Conservation (phyloP, 2,329 filamentous ascomycete genomes). For the Phyllosticta capitalensis region DNA sequence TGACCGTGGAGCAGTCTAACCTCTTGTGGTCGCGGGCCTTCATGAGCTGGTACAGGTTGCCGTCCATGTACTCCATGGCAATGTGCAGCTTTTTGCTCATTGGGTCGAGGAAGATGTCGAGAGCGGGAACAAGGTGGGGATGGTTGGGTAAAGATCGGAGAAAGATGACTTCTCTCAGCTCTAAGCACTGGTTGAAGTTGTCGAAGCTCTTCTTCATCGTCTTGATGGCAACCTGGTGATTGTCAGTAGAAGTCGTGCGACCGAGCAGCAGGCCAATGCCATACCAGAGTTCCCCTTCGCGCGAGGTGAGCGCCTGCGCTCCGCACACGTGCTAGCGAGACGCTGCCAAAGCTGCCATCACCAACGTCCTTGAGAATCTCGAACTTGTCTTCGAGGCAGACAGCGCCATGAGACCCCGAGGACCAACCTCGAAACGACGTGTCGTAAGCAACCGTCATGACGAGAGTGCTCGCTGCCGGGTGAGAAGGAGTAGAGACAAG, state of each 20-base stretch:
- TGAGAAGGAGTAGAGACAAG: not conserved
- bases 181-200: slow-evolving; percentile 78
- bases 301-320: slow-evolving; percentile 83
- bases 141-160: slow-evolving; percentile 80
- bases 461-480: slow-evolving; percentile 22
- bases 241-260: not conserved
- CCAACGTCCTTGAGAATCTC: slow-evolving; percentile 97
- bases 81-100: slow-evolving; percentile 96
- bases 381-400: slow-evolving; percentile 80
- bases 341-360: slow-evolving; percentile 96
- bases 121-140: slow-evolving; percentile 85
- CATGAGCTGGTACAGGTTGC: slow-evolving; percentile 97
- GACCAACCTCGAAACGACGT: slow-evolving; percentile 58
- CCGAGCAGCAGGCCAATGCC: slow-evolving; percentile 26
- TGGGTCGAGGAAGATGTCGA: slow-evolving; percentile 97
- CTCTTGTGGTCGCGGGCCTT: slow-evolving; percentile 94
- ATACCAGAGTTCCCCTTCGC: slow-evolving; percentile 83
- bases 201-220: slow-evolving; percentile 99
- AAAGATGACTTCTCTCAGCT: slow-evolving; percentile 95
- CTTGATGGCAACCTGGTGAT: slow-evolving; percentile 82
- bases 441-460: slow-evolving; percentile 71
- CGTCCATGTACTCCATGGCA: slow-evolving; percentile 99
- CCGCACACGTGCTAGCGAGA: slow-evolving; percentile 82
- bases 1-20: slow-evolving; percentile 82
- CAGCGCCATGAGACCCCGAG: slow-evolving; percentile 37